Evolutionary conservation across 305 asterid species (phyloP), one percentile per base, ranked within the genome.

Genomic region (Coffea humblotiana): DNA sequence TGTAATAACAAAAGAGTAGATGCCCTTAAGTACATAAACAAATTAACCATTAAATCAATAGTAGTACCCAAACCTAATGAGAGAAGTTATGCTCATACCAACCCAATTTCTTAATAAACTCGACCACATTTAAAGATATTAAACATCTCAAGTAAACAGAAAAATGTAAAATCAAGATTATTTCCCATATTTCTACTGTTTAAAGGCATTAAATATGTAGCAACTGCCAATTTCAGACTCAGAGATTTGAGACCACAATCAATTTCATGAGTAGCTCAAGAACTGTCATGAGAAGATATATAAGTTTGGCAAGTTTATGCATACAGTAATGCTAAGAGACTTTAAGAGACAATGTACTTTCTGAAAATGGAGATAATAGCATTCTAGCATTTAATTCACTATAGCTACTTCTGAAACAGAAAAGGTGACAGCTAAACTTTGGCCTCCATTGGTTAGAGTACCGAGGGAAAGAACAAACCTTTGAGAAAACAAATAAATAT

Each of bases 381-480:
- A 71, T 71, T 70, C 65, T 40, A 56, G n/a, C 58, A 27, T 27
- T 18, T 63, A 72, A 48, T 63, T 54, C 56, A 72, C 67, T 60
- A 37, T 15, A 35, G 72, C 52, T 64, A 64, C 72, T 47, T 48
- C 18, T 48, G 23, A 48, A 77, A 48, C 49, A 19, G 61, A 32
- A 25, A 61, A 15, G 25, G 6, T 48, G 54, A 77, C 60, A 10
- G 18, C 25, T 0, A 54, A 71, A 71, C 61, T 64, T 15, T 27
- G 32, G 68, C 29, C 45, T 21, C 23, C 45, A 27, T 19, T 19
- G 10, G 21, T 58, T 35, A 10, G 3, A 29, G 3, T 66, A 29
- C 14, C 12, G 63, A 40, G 7, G 23, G 14, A 54, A 37, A 54
- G 19, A 69, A 21, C 49, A 37, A 63, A 15, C 3, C 43, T 35